Conservation (phyloP, 805 yeast genomes). For the Metschnikowia continentalis region DNA sequence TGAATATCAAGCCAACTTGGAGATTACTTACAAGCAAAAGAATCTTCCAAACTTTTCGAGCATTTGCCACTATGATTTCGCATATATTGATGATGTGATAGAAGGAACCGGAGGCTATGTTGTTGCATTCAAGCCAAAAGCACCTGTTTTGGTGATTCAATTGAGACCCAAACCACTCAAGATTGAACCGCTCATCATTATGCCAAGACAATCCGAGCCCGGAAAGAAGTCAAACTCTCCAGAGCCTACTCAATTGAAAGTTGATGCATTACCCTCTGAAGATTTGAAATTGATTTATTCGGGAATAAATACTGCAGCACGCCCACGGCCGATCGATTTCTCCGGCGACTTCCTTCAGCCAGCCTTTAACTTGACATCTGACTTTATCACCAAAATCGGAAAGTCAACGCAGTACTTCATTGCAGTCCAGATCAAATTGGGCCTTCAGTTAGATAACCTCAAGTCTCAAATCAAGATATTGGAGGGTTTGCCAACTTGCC, state of each 20-base stretch:
- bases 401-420: constrained; percentile 13
- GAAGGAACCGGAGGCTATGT: constrained; percentile 28
- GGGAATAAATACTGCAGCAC: not conserved
- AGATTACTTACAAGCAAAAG: constrained; percentile 7
- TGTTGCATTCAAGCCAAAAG: constrained; percentile 14
- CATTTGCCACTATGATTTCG: constrained; percentile 5
- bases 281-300: constrained; percentile 13
- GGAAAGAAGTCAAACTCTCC: not conserved
- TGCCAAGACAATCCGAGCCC: not conserved
- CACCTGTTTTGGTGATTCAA: constrained; percentile 15
- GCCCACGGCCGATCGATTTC: constrained; percentile 5
- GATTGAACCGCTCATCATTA: not conserved
- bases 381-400: constrained; percentile 5
- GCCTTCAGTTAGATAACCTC: constrained; percentile 23
- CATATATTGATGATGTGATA: constrained; percentile 23
- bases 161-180: constrained; percentile 2
- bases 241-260: not conserved
- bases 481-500: not conserved
- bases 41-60: not conserved
- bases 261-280: constrained; percentile 15
- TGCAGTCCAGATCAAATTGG: constrained; percentile 10
- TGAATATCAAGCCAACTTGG: not conserved
- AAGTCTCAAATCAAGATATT: constrained; percentile 15
- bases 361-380: constrained; percentile 6
- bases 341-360: constrained; percentile 5